Evolutionary conservation across 1,139 yeast species (phyloP).

Genomic region (Debaryomyces robertsiae): DNA sequence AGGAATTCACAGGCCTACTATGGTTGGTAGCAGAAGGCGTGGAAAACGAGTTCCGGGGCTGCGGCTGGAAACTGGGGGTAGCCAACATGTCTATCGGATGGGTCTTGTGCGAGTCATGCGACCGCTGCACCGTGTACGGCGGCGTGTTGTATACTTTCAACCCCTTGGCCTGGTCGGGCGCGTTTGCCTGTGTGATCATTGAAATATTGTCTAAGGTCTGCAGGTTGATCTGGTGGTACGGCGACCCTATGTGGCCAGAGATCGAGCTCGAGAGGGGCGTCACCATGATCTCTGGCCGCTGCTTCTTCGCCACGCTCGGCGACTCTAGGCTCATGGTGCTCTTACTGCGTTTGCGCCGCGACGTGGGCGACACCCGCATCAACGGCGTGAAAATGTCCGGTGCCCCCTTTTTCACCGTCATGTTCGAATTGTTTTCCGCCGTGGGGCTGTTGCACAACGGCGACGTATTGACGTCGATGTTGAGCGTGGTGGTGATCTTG

Average conservation of each 20-base stretch:
- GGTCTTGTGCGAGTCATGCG: not conserved
- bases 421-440: slow-evolving; percentile 42
- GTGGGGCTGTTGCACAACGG: slow-evolving; percentile 32
- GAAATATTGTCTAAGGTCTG: slow-evolving; percentile 42
- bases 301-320: slow-evolving; percentile 16
- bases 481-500: slow-evolving; percentile 45
- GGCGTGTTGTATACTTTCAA: slow-evolving; percentile 21
- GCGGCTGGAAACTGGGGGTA: slow-evolving; percentile 5
- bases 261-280: slow-evolving; percentile 27
- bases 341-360: slow-evolving; percentile 20
- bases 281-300: slow-evolving; percentile 18
- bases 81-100: slow-evolving; percentile 1
- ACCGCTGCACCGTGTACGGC: slow-evolving; percentile 19
- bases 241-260: slow-evolving; percentile 20
- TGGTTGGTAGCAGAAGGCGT: slow-evolving; percentile 1
- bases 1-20: not conserved
- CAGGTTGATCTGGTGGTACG: slow-evolving; percentile 30
- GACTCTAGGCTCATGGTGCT: slow-evolving; percentile 15
- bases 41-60: not conserved
- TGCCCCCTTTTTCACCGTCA: slow-evolving; percentile 45
- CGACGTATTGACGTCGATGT: slow-evolving; percentile 45
- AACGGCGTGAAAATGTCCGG: slow-evolving; percentile 51
- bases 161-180: not conserved
- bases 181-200: slow-evolving; percentile 25
- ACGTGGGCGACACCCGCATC: slow-evolving; percentile 46